Evolutionary conservation across 495 filamentous ascomycete genomes (phyloP), one percentile per base, ranked within the genome.

Genomic region (Aspergillus carlsbadensis): DNA sequence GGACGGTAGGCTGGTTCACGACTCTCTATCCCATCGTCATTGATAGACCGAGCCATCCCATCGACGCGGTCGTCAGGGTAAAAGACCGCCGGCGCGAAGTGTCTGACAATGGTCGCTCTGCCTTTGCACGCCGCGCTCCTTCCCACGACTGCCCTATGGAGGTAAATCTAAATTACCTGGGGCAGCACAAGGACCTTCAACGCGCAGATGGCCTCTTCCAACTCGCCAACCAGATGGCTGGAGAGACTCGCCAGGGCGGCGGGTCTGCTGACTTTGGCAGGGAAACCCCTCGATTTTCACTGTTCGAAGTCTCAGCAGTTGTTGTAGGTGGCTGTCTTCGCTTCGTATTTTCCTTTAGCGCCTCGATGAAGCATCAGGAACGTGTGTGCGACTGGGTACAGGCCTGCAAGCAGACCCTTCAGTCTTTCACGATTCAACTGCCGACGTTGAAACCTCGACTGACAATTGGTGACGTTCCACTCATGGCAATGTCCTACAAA

Each of bases 251-350:
- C 1, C 66, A 66, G 55, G 75, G 72, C 44, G 71, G 74, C 35
- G 70, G 68, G 7, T 78, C 77, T 13, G 80, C 82, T 3, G 86
- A 90, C 64, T 81, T 87, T 45, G 78, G 75, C 11, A 48, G 57
- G 17, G 66, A 75, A 21, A 77, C 78, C n/a, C 82, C 82, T 6
- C 82, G 87, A n/a, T 82, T 88, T 35, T 81, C 81, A 2, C 60
- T 89, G 0, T 86, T 90, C 50, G 87, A 89, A 61, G 76, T 87
- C 45, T 84, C 78, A 10, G 80, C 79, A 24, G 76, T 82, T 61
- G 76, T 87, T 14, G 77, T 81, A 29, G 71, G 81, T 52, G 84
- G 83, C 15, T 75, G 72, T 46, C 78, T 87, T 8, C 81, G 80
- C 17, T 71, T 88, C 56, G 81, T 81, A 17, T 85, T 90, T 62